Evolutionary conservation across 164 flowering plant species (phyloP).

Genomic region (Sedum album): DNA sequence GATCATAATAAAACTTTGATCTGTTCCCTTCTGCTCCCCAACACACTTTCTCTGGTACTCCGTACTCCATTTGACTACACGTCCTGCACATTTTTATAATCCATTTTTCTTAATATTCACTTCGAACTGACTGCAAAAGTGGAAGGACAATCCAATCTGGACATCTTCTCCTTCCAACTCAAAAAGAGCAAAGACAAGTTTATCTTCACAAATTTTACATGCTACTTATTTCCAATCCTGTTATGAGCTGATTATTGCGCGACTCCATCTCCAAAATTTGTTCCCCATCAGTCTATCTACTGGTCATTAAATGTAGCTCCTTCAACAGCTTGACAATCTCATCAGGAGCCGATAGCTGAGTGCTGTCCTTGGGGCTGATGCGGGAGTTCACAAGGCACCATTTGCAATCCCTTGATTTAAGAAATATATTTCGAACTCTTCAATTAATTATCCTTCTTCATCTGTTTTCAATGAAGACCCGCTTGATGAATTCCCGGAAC

Average conservation of each 20-base stretch:
- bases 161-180: not conserved
- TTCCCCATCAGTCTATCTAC: not conserved
- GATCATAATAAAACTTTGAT: slow-evolving; percentile 1
- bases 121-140: not conserved
- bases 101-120: not conserved
- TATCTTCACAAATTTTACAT: not conserved
- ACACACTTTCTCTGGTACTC: not conserved
- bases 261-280: not conserved
- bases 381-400: not conserved
- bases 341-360: not conserved
- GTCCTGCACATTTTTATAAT: not conserved
- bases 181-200: not conserved
- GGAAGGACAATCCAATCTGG: not conserved
- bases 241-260: not conserved
- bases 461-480: not conserved
- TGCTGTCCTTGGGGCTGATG: not conserved
- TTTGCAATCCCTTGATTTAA: no score
- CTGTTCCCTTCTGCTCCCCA: not conserved
- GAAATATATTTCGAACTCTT: no score
- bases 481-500: not conserved
- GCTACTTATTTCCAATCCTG: not conserved
- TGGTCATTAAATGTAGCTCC: not conserved
- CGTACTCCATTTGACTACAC: no score
- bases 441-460: no score
- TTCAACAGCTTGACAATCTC: not conserved